A percentile compares a stretch with the other conserved stretches of the same genome.
phyloP scores from a whole-genome alignment of 495 filamentous ascomycete genomes.

The Halenospora varia region DNA sequence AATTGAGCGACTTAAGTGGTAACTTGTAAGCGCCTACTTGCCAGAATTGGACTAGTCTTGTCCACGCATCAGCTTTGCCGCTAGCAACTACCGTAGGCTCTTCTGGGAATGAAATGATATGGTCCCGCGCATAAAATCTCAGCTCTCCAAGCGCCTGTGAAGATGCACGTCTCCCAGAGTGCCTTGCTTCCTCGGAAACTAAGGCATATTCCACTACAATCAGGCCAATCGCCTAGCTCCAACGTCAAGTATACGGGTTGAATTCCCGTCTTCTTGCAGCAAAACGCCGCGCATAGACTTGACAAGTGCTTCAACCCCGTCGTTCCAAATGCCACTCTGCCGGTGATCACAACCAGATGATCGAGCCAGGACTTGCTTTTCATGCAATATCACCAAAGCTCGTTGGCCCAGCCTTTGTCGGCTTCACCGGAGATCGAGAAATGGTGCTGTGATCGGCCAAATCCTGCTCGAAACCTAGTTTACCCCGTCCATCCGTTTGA shows the following conservation, averaged over 20 bases:
- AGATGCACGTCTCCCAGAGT: neutral
- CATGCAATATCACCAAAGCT: no score
- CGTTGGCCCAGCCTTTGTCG: neutral
- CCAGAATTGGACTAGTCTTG: constrained; percentile 10
- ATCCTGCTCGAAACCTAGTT: constrained; percentile 3
- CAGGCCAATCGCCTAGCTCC: neutral
- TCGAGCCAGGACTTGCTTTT: neutral
- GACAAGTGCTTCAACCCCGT: neutral
- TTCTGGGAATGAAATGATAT: constrained; percentile 12
- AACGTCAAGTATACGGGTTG: neutral
- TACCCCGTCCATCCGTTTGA: neutral
- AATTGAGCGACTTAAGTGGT: constrained; percentile 21
- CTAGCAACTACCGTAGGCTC: constrained; percentile 17
- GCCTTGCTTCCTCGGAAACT: neutral
- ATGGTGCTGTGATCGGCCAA: neutral
- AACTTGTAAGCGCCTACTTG: constrained; percentile 5
- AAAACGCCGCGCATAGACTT: neutral
- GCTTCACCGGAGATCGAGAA: constrained; percentile 4
- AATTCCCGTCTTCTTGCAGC: neutral
- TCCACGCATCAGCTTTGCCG: constrained; percentile 13
- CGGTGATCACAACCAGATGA: no score
- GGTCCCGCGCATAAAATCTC: constrained; percentile 14
- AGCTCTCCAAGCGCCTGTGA: constrained; percentile 12
- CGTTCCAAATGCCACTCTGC: neutral
- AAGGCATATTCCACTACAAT: neutral